These are phyloP conservation scores for Micractinium sp. DNA, from an alignment of 139 green algal genomes.

Conservation along the genomic window DNA sequence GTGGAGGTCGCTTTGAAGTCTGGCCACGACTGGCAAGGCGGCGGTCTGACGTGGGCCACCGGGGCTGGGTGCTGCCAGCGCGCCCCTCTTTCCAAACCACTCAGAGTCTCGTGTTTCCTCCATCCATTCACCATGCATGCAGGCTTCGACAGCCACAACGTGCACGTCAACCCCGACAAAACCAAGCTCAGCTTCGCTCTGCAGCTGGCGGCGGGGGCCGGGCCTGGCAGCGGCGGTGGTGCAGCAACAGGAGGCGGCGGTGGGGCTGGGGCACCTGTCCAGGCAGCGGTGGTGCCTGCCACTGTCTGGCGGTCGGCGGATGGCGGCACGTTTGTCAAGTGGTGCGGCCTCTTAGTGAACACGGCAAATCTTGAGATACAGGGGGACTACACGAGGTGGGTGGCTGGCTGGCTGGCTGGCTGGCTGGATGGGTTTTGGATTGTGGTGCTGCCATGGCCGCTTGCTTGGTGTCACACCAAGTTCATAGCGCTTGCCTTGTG, in stretches of 20 bases:
- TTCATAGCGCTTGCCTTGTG: background rate
- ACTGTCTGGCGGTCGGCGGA: conserved; percentile 15
- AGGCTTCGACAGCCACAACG: conserved; percentile 79
- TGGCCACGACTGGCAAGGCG: background rate
- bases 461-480: background rate
- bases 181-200: conserved; percentile 80
- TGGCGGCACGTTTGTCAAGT: conserved; percentile 71
- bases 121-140: background rate
- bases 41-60: background rate
- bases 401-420: background rate
- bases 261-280: conserved; percentile 5
- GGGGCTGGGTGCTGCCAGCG: background rate
- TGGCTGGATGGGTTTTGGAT: background rate
- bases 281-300: conserved; percentile 8
- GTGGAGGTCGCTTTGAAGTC: background rate
- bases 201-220: background rate
- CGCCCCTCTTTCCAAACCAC: background rate
- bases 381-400: conserved; percentile 90
- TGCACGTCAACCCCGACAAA: conserved; percentile 84
- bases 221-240: background rate
- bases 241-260: background rate
- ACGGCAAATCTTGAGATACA: conserved; percentile 74
- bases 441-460: too few relatives aligned
- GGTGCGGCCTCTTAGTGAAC: conserved; percentile 92
- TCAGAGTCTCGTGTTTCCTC: background rate